A percentile compares a stretch with the other conserved stretches of the same genome.
Conservation (phyloP, 2,329 filamentous ascomycete genomes). For the Microsporum ferrugineum region DNA sequence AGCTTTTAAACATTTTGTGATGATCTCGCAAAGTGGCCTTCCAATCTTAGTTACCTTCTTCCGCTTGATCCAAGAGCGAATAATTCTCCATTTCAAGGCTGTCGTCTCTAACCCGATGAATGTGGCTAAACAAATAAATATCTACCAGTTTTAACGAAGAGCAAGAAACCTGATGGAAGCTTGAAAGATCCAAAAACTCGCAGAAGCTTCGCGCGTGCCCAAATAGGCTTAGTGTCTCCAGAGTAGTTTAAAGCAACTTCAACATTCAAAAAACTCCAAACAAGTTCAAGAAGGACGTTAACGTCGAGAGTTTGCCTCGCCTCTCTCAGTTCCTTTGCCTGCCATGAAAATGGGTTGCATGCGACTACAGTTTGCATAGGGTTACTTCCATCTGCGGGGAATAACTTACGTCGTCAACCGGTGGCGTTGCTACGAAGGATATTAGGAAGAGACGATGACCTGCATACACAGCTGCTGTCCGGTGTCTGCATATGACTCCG, state of each 20-base stretch:
- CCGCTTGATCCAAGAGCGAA: conserved; percentile 59
- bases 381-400: not conserved
- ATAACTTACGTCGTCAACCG: not conserved
- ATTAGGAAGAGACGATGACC: not conserved
- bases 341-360: no score
- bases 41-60: conserved; percentile 33
- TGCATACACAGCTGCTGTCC: not conserved
- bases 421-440: not conserved
- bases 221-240: not conserved
- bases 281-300: no score
- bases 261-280: not conserved
- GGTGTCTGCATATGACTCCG: not conserved
- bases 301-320: no score
- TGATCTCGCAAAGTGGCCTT: not conserved
- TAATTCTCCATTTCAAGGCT: conserved; percentile 43
- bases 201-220: not conserved
- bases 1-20: not conserved
- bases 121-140: not conserved
- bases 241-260: not conserved
- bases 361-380: not conserved
- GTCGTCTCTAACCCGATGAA: not conserved
- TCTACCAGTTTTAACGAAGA: not conserved
- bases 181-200: not conserved
- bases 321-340: no score
- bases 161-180: not conserved